These are phyloP conservation scores for Zygotorulaspora florentina DNA, from an alignment of 805 yeast species.

Conservation along the genomic window DNA sequence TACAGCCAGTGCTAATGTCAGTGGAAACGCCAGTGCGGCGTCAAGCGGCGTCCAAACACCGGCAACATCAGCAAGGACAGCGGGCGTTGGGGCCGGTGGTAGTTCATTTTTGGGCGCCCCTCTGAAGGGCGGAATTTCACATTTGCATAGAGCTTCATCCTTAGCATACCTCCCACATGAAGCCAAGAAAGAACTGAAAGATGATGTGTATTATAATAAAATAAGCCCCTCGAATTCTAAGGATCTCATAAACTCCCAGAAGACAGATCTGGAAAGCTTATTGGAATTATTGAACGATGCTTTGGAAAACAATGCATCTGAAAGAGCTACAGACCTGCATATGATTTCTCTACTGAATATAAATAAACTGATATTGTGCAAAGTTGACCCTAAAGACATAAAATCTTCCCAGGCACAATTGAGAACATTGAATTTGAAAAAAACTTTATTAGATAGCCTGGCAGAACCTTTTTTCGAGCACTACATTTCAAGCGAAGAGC, in stretches of 20 bases:
- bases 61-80: not conserved
- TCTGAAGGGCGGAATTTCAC: slow-evolving; percentile 3
- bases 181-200: not conserved
- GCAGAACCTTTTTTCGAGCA: slow-evolving; percentile 36
- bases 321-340: slow-evolving; percentile 32
- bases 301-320: slow-evolving; percentile 29
- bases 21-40: slow-evolving; percentile 7
- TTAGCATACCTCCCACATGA: slow-evolving; percentile 11
- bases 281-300: slow-evolving; percentile 32
- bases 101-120: slow-evolving; percentile 2
- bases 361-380: slow-evolving; percentile 28
- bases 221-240: slow-evolving; percentile 12
- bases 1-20: slow-evolving; percentile 7
- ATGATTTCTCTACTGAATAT: slow-evolving; percentile 33
- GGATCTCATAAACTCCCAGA: slow-evolving; percentile 24
- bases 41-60: slow-evolving; percentile 11
- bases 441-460: slow-evolving; percentile 29
- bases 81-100: not conserved
- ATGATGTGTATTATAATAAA: slow-evolving; percentile 10
- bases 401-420: slow-evolving; percentile 5
- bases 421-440: slow-evolving; percentile 20
- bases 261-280: slow-evolving; percentile 28
- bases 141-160: slow-evolving; percentile 15
- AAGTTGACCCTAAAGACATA: slow-evolving; percentile 6
- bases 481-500: slow-evolving; percentile 20